Conservation (phyloP, 1,139 yeast genomes). For the Suhomyces taliae region DNA sequence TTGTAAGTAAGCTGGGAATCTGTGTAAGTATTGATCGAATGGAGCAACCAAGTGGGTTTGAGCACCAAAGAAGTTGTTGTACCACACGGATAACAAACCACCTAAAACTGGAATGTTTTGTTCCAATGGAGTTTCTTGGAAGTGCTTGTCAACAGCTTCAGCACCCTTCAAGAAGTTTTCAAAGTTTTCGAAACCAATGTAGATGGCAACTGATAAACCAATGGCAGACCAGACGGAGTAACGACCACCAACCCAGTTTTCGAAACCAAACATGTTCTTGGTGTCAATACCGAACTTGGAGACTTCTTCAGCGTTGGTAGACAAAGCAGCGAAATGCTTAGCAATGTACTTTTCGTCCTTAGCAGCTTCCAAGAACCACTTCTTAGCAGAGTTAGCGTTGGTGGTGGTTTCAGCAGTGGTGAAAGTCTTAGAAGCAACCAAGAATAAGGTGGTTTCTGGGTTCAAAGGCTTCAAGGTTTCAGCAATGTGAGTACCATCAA, state of each 20-base stretch:
- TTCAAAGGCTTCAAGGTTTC: constrained; percentile 77
- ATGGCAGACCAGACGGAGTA: constrained; percentile 99
- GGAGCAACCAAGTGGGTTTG: constrained; percentile 98
- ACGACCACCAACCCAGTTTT: constrained; percentile 99
- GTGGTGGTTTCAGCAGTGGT: constrained; percentile 98
- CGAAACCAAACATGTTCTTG: constrained; percentile 97
- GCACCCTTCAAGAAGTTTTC: constrained; percentile 93
- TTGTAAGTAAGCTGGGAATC: constrained; percentile 99
- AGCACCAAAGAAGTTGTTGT: constrained; percentile 96
- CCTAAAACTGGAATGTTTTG: constrained; percentile 91
- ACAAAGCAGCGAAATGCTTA: constrained; percentile 94
- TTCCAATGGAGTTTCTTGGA: constrained; percentile 78
- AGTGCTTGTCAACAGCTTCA: constrained; percentile 94
- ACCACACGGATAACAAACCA: constrained; percentile 94
- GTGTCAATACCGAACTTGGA: constrained; percentile 95
- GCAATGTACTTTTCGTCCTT: constrained; percentile 74
- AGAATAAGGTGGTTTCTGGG: constrained; percentile 91
- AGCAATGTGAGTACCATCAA: constrained; percentile 96
- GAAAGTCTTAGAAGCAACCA: constrained; percentile 96
- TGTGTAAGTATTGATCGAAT: constrained; percentile 95
- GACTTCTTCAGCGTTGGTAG: constrained; percentile 90
- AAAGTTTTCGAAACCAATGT: constrained; percentile 93
- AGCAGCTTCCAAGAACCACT: constrained; percentile 82
- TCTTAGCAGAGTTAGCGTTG: constrained; percentile 92
- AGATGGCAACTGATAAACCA: constrained; percentile 92